Percentiles rank a stretch among this genome's conserved stretches.
These are phyloP conservation scores for Blastomyces emzantsi DNA, from an alignment of 2,329 filamentous ascomycete genomes.

Conservation along the genomic window DNA sequence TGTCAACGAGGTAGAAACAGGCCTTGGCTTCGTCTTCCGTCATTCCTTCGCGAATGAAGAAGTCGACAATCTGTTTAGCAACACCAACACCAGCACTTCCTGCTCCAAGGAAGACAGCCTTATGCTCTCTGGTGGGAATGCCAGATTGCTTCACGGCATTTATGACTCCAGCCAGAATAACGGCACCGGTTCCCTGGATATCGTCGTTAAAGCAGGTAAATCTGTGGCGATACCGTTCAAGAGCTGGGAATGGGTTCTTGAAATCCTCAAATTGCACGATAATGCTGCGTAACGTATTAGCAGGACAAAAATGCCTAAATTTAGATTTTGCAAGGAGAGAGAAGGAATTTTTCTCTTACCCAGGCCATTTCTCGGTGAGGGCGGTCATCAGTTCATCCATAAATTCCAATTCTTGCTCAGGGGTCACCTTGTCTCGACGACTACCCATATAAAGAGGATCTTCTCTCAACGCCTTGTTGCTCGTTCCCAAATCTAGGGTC, in stretches of 20 bases:
- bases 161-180: slow-evolving; percentile 77
- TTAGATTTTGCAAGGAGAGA: not conserved
- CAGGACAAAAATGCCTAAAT: not conserved
- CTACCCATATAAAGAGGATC: slow-evolving; percentile 89
- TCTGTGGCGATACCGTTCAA: slow-evolving; percentile 76
- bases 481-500: slow-evolving; percentile 55
- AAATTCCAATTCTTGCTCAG: slow-evolving; percentile 76
- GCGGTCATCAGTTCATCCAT: slow-evolving; percentile 97
- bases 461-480: slow-evolving; percentile 56
- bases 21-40: slow-evolving; percentile 76
- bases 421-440: slow-evolving; percentile 67
- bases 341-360: slow-evolving; percentile 38
- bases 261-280: slow-evolving; percentile 96
- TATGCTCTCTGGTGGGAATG: slow-evolving; percentile 79
- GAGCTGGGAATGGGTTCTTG: slow-evolving; percentile 91
- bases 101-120: slow-evolving; percentile 90
- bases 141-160: slow-evolving; percentile 72
- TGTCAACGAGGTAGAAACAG: slow-evolving; percentile 97
- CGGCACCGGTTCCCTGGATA: slow-evolving; percentile 93
- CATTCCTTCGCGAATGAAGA: slow-evolving; percentile 86
- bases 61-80: slow-evolving; percentile 94
- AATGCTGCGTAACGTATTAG: slow-evolving; percentile 39
- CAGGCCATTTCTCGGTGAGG: slow-evolving; percentile 65
- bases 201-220: slow-evolving; percentile 99
- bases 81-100: slow-evolving; percentile 95